Base-by-base conservation (phyloP, 2,329 filamentous ascomycete species). In the Exophiala oligosperma region DNA sequence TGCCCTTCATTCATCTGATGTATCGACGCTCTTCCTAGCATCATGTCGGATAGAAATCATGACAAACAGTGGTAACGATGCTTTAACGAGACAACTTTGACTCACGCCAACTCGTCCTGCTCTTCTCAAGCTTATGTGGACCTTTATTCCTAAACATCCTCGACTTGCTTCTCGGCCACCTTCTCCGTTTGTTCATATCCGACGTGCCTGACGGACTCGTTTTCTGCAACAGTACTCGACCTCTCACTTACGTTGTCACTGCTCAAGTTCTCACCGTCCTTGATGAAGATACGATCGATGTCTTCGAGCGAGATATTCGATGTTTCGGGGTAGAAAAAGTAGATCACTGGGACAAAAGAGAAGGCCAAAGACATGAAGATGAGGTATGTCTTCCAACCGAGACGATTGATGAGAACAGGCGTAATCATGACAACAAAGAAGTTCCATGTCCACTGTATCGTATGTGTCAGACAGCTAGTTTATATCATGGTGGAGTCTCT, bases 401-500 rank as follows among this genome's bases (percentile, higher is more conserved):
- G 60, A 11, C 62, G 66, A 17, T 67, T 62, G 26, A 71, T 67
- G 0, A 68, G 63, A 41, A 67, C 57, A 2, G 69, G 69, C 1
- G 70, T 70, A 14, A 72, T 64, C 44, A 69, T 67, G n/a, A 71
- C 69, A 23, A 71, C 65, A 63, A 71, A 68, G 52, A 69, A 71
- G 46, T 71, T 71, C 55, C 59, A 59, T 38, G 53, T 56, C 43
- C 49, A 56, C 32, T 35, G 32, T 9, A 9, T 2, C 9, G 32
- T 9, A 9, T 35, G 32, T 11, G 32, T 35, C 8, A 26, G 23
- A 49, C 14, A 49, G 23, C 8, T 14, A 49, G 23, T n/a, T 17
- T 8, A 17, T 35, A 2, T 9, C 4, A 35, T 11, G 21, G 21
- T 21, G 41, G 11, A n/a, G 14, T 17, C 7, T 44, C 2, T 17